Base-by-base conservation (phyloP, 2,329 filamentous ascomycete species). In the Monilinia aucupariae region DNA sequence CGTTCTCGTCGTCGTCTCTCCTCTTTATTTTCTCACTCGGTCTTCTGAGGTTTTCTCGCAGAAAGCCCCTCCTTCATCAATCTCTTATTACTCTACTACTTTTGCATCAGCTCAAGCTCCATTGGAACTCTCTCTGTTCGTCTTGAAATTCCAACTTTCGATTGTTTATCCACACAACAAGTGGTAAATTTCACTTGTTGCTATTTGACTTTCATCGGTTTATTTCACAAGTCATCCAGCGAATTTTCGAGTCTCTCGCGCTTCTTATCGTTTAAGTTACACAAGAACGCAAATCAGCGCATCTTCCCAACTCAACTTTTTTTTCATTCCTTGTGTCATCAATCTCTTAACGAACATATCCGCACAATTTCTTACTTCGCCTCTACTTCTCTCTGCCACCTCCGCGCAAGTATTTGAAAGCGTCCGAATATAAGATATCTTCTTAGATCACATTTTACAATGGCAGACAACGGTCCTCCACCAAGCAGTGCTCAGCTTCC, bases 401-500 rank as follows among this genome's bases (percentile, higher is more conserved):
- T 20, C n/a, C 64, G 69, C 63, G 55, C 61, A 62, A 65, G 52
- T 65, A 62, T 67, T 66, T 62, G 62, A 56, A 62, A 62, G 50
- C 51, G 63, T 48, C 58, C 62, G 64, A 61, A 54, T 62, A 64
- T 59, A 55, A 60, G 64, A 67, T 67, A 70, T 68, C 65, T 64
- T 66, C 62, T 66, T 65, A 53, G 61, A 41, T 20, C 61, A 37
- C 47, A 61, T 60, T 64, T 71, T 77, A 78, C 77, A 75, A 96
- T 96, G 92, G 86, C 91, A 78, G 91, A 96, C 74, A 84, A 83
- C 78, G 82, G 84, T 74, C 79, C 86, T 75, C 79, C 86, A 70
- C 76, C 86, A 67, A 79, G 82, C 71, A 77, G 84, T 69, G 79
- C 84, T 66, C 85, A 88, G 76, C 85, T 92, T 70, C 87, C 89